A percentile compares a stretch with the other conserved stretches of the same genome.
Evolutionary conservation across 2,329 filamentous ascomycete species (phyloP).

Genomic region (Falciphora oryzae): DNA sequence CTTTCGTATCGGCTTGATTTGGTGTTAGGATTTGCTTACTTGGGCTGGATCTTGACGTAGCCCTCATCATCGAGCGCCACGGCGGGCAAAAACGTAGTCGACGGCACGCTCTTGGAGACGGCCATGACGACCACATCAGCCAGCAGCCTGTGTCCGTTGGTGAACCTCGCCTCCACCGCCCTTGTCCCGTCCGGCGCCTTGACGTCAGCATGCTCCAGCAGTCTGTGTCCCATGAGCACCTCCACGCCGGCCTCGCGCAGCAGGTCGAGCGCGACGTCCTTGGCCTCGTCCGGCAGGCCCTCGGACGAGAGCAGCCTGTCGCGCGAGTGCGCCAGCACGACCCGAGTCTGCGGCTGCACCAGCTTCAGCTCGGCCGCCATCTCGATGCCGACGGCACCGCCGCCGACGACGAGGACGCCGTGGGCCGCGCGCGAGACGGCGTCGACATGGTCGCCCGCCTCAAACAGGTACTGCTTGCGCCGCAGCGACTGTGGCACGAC

Average conservation of each 20-base stretch:
- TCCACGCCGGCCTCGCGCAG: conserved; percentile 59
- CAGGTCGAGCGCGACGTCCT: conserved; percentile 53
- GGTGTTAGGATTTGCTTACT: conserved; percentile 30
- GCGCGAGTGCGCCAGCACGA: conserved; percentile 72
- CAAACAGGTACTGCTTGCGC: conserved; percentile 56
- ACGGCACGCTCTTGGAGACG: conserved; percentile 56
- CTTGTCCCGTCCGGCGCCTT: conserved; percentile 35
- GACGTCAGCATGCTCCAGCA: conserved; percentile 43
- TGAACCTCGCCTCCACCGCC: conserved; percentile 47
- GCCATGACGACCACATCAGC: conserved; percentile 66
- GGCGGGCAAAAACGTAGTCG: conserved; percentile 56
- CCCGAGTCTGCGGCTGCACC: conserved; percentile 54
- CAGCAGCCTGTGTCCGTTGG: conserved; percentile 51
- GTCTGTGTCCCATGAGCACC: conserved; percentile 55
- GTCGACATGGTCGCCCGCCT: conserved; percentile 55
- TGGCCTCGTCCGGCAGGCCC: conserved; percentile 61
- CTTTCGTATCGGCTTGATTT: not conserved
- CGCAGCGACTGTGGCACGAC: conserved; percentile 63
- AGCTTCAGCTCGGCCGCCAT: conserved; percentile 75
- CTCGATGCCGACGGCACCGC: conserved; percentile 74
- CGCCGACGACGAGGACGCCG: conserved; percentile 68
- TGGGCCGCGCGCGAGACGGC: conserved; percentile 44
- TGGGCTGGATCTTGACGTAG: conserved; percentile 56
- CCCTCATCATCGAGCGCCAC: conserved; percentile 56
- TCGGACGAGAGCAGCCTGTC: conserved; percentile 67